Base-by-base conservation (phyloP, 1,284 basidiomycete genomes). In the Xanthoconium separans region DNA sequence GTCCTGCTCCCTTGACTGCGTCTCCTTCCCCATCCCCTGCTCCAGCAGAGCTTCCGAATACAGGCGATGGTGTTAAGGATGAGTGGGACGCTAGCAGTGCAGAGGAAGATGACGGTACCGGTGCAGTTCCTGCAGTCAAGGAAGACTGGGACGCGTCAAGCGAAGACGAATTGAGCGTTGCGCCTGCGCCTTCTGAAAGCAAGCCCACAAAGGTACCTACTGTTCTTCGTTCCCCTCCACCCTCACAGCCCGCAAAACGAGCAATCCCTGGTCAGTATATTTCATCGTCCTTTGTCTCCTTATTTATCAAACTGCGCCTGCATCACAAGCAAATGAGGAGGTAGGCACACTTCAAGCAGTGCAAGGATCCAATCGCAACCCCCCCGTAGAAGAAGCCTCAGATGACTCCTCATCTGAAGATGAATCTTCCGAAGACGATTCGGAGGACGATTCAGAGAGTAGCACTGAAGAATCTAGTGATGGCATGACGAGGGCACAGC, bases 71-170 rank as follows among this genome's bases (percentile, higher is more conserved):
- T 45, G 77, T 81, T 29, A 87, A 87, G 67, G 85, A 93, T 58
- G 89, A 93, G 60, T 97, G 94, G 95, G 95, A 97, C 57, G 89
- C 77, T 9, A 80, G 78, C 51, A 72, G 67, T 41, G 71, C 62
- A 30, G 65, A 66, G 40, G 69, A 72, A 57, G 62, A 77, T 53
- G 64, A 64, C 18, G 55, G 60, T 20, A 60, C 62, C 36, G 62
- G 58, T 9, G 51, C 56, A 37, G 53, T 65, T 13, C 79, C 71
- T 50, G 78, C 69, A 43, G 79, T 87, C 55, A 91, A 91, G 68
- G 88, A 94, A 59, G 82, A 84, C 22, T 97, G 94, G 94, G 94
- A 97, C 66, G 89, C 84, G 27, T 85, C 86, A 37, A 91, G 88
- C 57, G 89, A 81, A 34, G 84, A 89, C 10, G 89, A 83, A 53